Evolutionary conservation across 169 alveolate genomes (phyloP), one percentile per base, ranked within the genome.

Genomic region (Hepatocystis sp.): DNA sequence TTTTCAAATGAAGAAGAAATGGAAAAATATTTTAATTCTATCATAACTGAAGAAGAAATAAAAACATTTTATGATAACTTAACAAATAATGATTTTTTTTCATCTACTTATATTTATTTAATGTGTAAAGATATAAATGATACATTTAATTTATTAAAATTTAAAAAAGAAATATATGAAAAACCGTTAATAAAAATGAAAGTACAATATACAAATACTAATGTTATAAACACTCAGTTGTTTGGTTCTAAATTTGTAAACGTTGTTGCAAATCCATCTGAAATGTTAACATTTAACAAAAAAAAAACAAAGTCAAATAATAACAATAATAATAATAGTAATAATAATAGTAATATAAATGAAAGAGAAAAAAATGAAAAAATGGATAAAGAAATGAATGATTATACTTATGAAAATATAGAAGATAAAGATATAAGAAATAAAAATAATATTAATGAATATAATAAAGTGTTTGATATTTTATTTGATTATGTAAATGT

Each of bases 251-350:
- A 42, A 19, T 94, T 86, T 63, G 67, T 81, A 30, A 89, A 85
- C 40, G 78, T 55, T 34, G 78, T 92, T 1, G 96, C 95, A 15
- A 94, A 94, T 53, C 95, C 97, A 17, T 78, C 90, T 27, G 97
- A 94, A 51, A 65, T 91, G 27, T 53, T 94, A 52, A 66, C 92
- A 11, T 92, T 94, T 46, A 85, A 68, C 60, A 84, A 56, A 51
- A 86, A 76, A 47, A 81, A 90, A 19, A 11, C 40, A 15, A 71
- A 47, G 46, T 4, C n/a, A 8, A 71, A n/a, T 2, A 39, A 52
- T 3, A n/a, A 13, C 7, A n/a, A 40, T 7, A 13, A 11, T 10
- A 5, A 25, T 0, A 36, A 60, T 13, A 21, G 8, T 2, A n/a
- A 23, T 10, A 0, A 10, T 2, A 25, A 67, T 47, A 11, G 11